Evolutionary conservation across 345 rosid genomes (phyloP).

Genomic region (Populus euphratica): DNA sequence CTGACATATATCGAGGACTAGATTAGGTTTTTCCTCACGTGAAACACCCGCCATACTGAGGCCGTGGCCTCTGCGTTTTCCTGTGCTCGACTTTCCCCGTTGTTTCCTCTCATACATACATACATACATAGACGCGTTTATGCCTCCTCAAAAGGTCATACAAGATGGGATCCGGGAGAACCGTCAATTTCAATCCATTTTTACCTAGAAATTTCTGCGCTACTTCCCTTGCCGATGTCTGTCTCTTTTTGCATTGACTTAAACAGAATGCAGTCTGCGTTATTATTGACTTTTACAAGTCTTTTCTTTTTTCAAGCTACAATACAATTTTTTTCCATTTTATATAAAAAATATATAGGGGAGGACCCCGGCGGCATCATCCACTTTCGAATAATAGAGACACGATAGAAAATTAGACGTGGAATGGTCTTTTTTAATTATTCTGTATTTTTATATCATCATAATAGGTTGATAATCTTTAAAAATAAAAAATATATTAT

Average conservation of each 20-base stretch:
- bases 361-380: no score
- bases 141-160: not conserved
- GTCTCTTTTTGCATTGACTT: not conserved
- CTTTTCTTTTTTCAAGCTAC: not conserved
- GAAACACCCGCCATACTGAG: not conserved
- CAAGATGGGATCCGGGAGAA: not conserved
- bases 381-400: no score
- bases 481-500: no score
- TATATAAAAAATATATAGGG: no score
- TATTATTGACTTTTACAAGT: not conserved
- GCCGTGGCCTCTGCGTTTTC: not conserved
- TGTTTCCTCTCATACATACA: not conserved
- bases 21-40: not conserved
- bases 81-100: not conserved
- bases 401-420: no score
- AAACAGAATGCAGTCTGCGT: not conserved
- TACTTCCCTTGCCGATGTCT: not conserved
- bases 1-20: not conserved
- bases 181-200: not conserved
- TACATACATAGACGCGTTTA: not conserved
- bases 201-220: no score
- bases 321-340: no score
- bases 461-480: no score
- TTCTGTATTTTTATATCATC: no score
- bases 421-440: no score